A percentile compares a stretch with the other conserved stretches of the same genome.
These are phyloP conservation scores for Dissoconium aciculare DNA, from an alignment of 2,329 filamentous ascomycete genomes.

Conservation along the genomic window DNA sequence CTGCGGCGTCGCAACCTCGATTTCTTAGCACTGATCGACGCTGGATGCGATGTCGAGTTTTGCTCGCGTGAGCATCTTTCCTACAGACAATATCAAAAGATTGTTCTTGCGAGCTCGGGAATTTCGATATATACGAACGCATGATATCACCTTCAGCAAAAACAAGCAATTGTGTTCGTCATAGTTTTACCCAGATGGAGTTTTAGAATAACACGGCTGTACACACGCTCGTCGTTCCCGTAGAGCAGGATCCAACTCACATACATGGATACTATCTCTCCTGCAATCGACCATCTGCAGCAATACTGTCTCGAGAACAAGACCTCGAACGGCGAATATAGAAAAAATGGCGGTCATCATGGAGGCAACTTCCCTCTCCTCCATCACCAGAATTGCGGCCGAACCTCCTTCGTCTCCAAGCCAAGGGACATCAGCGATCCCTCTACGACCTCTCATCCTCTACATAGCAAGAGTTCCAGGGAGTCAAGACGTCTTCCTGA, in stretches of 20 bases:
- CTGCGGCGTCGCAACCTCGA: too few species aligned
- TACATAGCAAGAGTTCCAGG: conserved; percentile 92
- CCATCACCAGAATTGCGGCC: conserved; percentile 64
- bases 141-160: background rate
- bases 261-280: background rate
- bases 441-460: conserved; percentile 55
- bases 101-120: background rate
- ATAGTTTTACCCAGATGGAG: background rate
- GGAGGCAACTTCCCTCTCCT: conserved; percentile 70
- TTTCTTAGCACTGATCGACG: too few species aligned
- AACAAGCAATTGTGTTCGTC: background rate
- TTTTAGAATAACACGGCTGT: background rate
- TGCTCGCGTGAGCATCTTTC: background rate
- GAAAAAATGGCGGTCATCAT: too few species aligned
- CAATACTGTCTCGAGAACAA: too few species aligned
- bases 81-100: background rate
- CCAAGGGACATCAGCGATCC: conserved; percentile 49
- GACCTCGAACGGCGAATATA: too few species aligned
- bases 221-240: background rate
- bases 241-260: background rate
- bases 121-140: background rate
- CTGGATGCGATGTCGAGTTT: too few species aligned
- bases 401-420: conserved; percentile 78
- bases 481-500: conserved; percentile 82
- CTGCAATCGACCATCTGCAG: background rate